Base-by-base conservation (phyloP, 352 stramenopile species). In the Pythium rhizo-oryzae region DNA sequence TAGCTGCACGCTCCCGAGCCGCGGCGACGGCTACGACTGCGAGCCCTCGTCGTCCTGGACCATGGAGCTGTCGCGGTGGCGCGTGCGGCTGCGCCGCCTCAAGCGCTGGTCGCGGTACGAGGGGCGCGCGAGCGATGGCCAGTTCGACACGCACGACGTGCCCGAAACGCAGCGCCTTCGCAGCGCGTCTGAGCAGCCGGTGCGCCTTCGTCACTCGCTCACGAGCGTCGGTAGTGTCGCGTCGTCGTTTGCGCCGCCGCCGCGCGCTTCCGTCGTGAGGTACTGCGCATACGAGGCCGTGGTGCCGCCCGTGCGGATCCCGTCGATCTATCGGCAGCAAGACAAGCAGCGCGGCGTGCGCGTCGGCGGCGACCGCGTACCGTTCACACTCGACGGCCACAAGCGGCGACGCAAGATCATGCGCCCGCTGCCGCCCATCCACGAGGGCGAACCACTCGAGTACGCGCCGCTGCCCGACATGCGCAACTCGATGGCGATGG, bases 331-430 rank as follows among this genome's bases (percentile, higher is more conserved):
- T 30, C 69, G 69, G 9, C 57, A 63, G 30, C 52, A 69, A 50
- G 71, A 74, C 51, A 56, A 57, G 15, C 52, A 69, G 1, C 59
- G 71, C 24, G 65, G 68, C 50, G 63, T 75, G 30, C 65, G 63
- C 12, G 71, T 78, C 5, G 56, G 71, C 18, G 71, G 68, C 19
- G 33, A 50, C 16, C 68, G 60, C 54, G 64, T 78, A 43, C 59
- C 64, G 35, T 78, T 75, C 64, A 78, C 71, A 18, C 58, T 67
- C 46, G 71, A 77, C 55, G 71, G 62, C 51, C 67, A 74, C 54
- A 53, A 37, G 16, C 62, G 62, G 1, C 63, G 54, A 15, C 69
- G 69, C 33, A 70, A 71, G 59, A 54, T 66, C 41, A 24, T 77
- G 28, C 69, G 69, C 1, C 49, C 55, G 50, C 67, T 77, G 25